Evolutionary conservation across 2,329 filamentous ascomycete genomes (phyloP).

Genomic region (Trichoderma hamatum): DNA sequence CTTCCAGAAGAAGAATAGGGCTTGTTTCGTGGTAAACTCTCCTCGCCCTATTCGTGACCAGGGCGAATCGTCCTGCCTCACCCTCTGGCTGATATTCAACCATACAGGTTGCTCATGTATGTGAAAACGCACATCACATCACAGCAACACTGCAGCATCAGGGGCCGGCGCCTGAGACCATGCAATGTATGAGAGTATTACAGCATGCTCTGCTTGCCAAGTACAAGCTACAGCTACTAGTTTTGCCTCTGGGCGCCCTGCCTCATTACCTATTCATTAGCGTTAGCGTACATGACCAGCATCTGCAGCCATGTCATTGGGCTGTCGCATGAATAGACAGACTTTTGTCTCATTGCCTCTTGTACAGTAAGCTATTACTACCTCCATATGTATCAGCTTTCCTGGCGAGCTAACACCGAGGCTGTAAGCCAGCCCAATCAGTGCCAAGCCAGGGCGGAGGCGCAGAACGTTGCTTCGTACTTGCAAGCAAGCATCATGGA

Average conservation of each 20-base stretch:
- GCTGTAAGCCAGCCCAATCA: neutral
- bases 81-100: neutral
- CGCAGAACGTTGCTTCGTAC: neutral
- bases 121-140: neutral
- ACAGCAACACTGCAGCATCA: neutral
- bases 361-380: neutral
- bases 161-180: neutral
- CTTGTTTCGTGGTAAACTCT: neutral
- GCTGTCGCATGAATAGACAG: neutral
- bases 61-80: neutral
- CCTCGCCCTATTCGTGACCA: neutral
- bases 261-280: neutral
- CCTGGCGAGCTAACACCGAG: neutral
- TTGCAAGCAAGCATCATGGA: neutral
- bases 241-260: neutral
- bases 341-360: neutral
- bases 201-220: neutral
- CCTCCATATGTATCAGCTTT: neutral
- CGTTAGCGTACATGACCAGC: neutral
- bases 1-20: neutral
- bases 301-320: neutral
- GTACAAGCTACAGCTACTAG: neutral
- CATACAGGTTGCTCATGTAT: neutral
- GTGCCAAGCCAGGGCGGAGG: neutral
- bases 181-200: neutral